phyloP scores from a whole-genome alignment of 345 rosid species.

The Anacardium occidentale region DNA sequence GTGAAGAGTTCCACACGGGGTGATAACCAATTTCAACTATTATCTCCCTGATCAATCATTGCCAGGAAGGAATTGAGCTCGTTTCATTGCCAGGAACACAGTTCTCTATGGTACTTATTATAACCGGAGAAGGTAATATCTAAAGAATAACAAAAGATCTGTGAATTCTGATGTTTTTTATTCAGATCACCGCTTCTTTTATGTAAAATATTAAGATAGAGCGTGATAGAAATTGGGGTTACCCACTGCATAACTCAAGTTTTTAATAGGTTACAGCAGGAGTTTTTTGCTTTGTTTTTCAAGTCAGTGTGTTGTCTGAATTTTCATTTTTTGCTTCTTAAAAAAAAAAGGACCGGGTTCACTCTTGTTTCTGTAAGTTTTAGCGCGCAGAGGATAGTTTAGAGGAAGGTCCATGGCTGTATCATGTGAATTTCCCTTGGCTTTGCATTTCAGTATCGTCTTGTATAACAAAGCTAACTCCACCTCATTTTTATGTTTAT shows the following conservation, averaged over 20 bases:
- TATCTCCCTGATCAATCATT: background rate
- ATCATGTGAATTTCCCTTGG: background rate
- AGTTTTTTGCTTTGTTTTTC: background rate
- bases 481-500: too few species aligned
- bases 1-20: background rate
- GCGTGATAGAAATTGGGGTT: background rate
- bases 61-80: background rate
- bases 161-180: conserved; percentile 1
- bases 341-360: background rate
- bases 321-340: background rate
- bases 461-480: background rate
- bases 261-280: conserved; percentile 9
- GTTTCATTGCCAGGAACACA: conserved; percentile 8
- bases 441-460: background rate
- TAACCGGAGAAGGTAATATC: background rate
- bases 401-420: background rate
- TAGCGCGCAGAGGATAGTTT: background rate
- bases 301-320: background rate
- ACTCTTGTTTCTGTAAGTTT: conserved; percentile 10
- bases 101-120: background rate
- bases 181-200: conserved; percentile 16
- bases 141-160: background rate
- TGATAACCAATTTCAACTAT: background rate
- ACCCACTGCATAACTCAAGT: background rate
- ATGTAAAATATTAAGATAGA: background rate